A percentile compares a stretch with the other conserved stretches of the same genome.
These are phyloP conservation scores for Westerdykella sp. DNA, from an alignment of 2,329 filamentous ascomycete species.

Conservation along the genomic window DNA sequence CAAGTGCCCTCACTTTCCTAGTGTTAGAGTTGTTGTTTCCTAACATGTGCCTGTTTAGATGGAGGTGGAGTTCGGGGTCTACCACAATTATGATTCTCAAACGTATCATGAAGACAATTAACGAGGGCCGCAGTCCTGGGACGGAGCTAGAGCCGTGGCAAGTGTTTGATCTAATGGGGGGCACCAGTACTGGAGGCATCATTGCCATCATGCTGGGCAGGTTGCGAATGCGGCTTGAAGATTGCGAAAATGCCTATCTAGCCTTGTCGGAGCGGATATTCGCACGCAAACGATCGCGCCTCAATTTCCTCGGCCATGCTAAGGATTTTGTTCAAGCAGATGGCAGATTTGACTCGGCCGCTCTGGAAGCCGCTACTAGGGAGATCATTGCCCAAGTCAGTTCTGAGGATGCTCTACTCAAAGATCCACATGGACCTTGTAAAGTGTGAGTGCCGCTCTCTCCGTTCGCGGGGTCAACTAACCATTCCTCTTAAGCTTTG, in stretches of 20 bases:
- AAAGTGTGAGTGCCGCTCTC: neutral
- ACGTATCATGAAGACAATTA: slow-evolving; percentile 11
- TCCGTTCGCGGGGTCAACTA: no score
- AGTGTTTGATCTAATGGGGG: slow-evolving; percentile 16
- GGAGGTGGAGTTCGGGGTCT: slow-evolving; percentile 12
- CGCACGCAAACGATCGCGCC: slow-evolving; percentile 6
- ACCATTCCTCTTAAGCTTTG: neutral
- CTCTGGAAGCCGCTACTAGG: slow-evolving; percentile 10
- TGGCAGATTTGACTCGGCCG: slow-evolving; percentile 15
- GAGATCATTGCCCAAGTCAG: slow-evolving; percentile 4
- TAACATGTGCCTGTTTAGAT: neutral
- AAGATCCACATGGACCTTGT: neutral
- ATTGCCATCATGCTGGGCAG: slow-evolving; percentile 11
- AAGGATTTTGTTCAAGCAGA: slow-evolving; percentile 13
- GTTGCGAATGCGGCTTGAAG: slow-evolving; percentile 9
- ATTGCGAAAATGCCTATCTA: slow-evolving; percentile 8
- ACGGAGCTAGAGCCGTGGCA: slow-evolving; percentile 12
- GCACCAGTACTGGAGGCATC: slow-evolving; percentile 13
- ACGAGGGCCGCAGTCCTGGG: slow-evolving; percentile 2
- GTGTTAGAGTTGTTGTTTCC: no score
- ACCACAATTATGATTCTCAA: slow-evolving; percentile 10
- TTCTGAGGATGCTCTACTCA: neutral
- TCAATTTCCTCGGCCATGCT: slow-evolving; percentile 10
- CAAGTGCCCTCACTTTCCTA: no score
- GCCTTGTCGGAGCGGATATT: slow-evolving; percentile 10